Base-by-base conservation (phyloP, 805 yeast genomes). In the Hanseniaspora lachancei region DNA sequence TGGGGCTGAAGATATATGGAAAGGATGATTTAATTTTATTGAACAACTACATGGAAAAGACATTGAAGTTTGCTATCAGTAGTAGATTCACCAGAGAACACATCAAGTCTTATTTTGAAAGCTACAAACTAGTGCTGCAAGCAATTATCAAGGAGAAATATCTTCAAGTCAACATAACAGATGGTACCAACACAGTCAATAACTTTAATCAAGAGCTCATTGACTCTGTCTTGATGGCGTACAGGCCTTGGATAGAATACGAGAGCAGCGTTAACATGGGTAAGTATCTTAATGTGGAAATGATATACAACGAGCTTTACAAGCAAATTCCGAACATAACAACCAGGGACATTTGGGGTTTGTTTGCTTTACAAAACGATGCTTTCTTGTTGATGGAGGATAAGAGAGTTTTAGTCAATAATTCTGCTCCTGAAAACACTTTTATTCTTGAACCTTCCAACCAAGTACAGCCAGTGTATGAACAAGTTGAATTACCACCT, bases 251-350 rank as follows among this genome's bases (percentile, higher is more conserved):
- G 55, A 43, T 51, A 8, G 38, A 20, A 12, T 51, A 51, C 34
- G 55, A 51, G 24, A 43, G 47, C 10, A 39, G 49, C 16, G 20
- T 51, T 18, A 51, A 43, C 44, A 51, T 51, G 55, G 55, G 55
- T n/a, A 51, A 51, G 40, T 51, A 51, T n/a, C 40, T 40, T 4
- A 51, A 51, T 27, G 55, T 51, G n/a, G 55, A 51, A 9, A 35
- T 47, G 5, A 51, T 44, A 16, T 51, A 51, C 23, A 36, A 10
- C n/a, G 55, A 51, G 20, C 15, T 51, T 13, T 51, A 27, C 39
- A 51, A 44, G 21, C 36, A 23, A 8, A 36, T 51, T n/a, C 55
- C 55, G 1, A 47, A 47, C 13, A 44, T 44, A 2, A 44, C 55
- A 20, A 24, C 43, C 20, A 13, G 23, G 23, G 55, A 51, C 15